These are phyloP conservation scores for Psilocybe subaeruginosa DNA, from an alignment of 768 basidiomycete species.

Conservation along the genomic window DNA sequence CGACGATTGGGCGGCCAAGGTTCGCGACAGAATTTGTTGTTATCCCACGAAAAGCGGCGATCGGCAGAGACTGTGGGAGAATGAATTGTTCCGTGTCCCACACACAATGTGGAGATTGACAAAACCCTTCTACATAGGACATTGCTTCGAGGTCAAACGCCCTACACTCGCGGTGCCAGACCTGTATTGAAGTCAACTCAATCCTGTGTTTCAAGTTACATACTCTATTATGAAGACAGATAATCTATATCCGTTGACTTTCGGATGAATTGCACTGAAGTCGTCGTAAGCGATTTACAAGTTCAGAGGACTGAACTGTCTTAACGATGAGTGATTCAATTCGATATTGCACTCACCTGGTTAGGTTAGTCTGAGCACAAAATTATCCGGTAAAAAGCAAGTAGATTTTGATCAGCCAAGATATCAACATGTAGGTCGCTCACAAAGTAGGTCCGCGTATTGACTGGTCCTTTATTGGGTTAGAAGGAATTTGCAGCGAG, in stretches of 20 bases:
- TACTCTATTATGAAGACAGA: too few relatives aligned
- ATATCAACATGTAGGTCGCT: not conserved
- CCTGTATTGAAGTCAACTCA: too few relatives aligned
- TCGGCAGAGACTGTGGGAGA: conserved; percentile 7
- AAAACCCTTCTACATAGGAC: not conserved
- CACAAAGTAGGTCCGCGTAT: not conserved
- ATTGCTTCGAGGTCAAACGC: not conserved
- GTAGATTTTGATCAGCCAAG: not conserved
- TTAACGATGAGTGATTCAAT: not conserved
- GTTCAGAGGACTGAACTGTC: too few relatives aligned
- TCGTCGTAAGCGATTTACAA: too few relatives aligned
- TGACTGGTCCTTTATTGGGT: not conserved
- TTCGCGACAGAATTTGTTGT: conserved; percentile 2
- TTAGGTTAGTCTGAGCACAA: not conserved
- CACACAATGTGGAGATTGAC: not conserved
- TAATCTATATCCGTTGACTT: too few relatives aligned
- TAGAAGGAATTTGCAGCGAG: not conserved
- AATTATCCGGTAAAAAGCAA: not conserved
- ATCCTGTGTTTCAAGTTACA: too few relatives aligned
- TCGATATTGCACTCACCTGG: too few relatives aligned
- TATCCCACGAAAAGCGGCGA: conserved; percentile 15
- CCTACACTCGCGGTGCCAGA: too few relatives aligned
- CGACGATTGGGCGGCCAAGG: not conserved
- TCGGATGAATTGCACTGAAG: too few relatives aligned
- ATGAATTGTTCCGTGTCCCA: not conserved